Evolutionary conservation across 257 asterid species (phyloP), one percentile per base, ranked within the genome.

Genomic region (Asclepias syriaca): DNA sequence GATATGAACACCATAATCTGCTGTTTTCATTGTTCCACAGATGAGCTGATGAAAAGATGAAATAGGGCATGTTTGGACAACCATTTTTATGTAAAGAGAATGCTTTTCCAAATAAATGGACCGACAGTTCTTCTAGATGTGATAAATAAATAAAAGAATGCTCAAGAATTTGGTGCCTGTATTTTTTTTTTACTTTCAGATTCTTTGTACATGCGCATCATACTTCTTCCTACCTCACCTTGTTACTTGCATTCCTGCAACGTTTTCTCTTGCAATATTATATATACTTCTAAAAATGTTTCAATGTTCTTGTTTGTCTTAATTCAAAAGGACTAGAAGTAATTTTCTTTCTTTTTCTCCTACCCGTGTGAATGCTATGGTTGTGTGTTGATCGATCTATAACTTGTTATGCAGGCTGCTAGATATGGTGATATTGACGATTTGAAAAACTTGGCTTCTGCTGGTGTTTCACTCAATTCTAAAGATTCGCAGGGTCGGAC

Each of bases 401-500:
- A 16, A 40, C 29, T 46, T 60, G 29, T 37, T 75, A 13, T 79
- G 79, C 84, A 91, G 97, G 96, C 97, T 81, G 97, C 97, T 72
- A 84, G 97, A 56, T 91, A 84, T 80, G 81, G 81, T 82, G 97
- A 91, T 77, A 75, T 89, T 40, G 96, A 91, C 29, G 94, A 87
- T 78, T 70, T 91, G 73, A 77, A 6, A 73, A 81, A 81, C 81
- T 73, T 91, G 73, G 87, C 84, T 65, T 80, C 94, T 54, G 43
- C 77, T 65, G 96, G 97, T 27, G 81, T 87, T 75, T 77, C 96
- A 69, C 78, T 91, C 55, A 80, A 87, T 83, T 84, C 94, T 19
- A 89, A 83, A 85, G 97, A 91, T 81, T 82, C 90, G 9, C 90
- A 87, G 79, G 97, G 96, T 69, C 87, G 92, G 65, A 89, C 96